Evolutionary conservation across 805 yeast genomes (phyloP), one percentile per base, ranked within the genome.

Genomic region (Pichia thaimueangensis): DNA sequence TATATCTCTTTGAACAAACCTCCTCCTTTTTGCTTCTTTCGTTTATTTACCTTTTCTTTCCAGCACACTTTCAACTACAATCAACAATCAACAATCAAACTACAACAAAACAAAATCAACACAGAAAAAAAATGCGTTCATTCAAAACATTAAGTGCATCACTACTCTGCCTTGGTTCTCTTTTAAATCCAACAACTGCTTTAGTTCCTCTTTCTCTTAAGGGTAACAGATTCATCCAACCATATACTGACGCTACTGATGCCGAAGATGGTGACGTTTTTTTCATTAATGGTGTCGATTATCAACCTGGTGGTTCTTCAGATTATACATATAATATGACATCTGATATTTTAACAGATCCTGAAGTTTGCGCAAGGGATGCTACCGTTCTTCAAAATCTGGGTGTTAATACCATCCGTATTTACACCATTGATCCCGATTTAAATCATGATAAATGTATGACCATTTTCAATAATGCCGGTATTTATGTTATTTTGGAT

Each of bases 251-350:
- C 19, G 63, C 70, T 6, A 38, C 48, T 3, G 55, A 55, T 13
- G 44, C 36, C 5, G 53, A 60, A 11, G 58, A 66, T 20, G 81
- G 80, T 27, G 70, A 72, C 35, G 82, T 85, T 8, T 89, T 86
- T 60, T 82, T 81, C 61, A 69, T 88, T 43, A 76, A 85, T 47
- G 97, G 97, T 48, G 77, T 89, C 31, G 97, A 87, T 63, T 89
- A 89, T 63, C 95, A 86, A 64, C 94, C 91, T 0, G 96, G 97
- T 49, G 97, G 96, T 2, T 81, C 96, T 0, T 84, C 95, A 1
- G 72, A 67, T 15, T 77, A 69, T 53, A 52, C 62, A 16, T 53
- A 54, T 27, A 66, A 47, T 35, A 50, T 46, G 35, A 57, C 38
- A 0, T 50, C 58, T 12, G 96, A 89, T 60, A 88, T 86, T 2